These are phyloP conservation scores for Colletotrichum nymphaeae DNA, from an alignment of 2,329 filamentous ascomycete genomes.

Conservation along the genomic window DNA sequence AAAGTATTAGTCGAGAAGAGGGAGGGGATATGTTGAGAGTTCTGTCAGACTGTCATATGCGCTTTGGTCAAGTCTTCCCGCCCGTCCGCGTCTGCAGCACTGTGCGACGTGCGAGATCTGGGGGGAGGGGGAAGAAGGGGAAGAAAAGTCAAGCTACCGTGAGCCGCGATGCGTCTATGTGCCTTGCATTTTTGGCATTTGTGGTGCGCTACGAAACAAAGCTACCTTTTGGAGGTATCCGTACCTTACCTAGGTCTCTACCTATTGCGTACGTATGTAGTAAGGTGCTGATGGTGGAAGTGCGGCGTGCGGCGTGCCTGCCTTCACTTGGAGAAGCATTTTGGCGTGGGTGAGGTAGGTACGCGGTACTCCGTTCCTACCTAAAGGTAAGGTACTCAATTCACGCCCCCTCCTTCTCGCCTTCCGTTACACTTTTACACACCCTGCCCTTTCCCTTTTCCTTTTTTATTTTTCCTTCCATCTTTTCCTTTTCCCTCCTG, in stretches of 20 bases:
- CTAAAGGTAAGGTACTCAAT: background rate
- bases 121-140: too few relatives aligned
- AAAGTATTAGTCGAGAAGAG: background rate
- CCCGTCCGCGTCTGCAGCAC: background rate
- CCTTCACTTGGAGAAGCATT: conserved; percentile 17
- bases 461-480: background rate
- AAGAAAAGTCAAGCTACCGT: background rate
- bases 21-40: background rate
- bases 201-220: conserved; percentile 7
- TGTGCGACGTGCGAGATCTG: conserved; percentile 1
- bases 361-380: too few relatives aligned
- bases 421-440: background rate
- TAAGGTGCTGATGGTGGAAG: too few relatives aligned
- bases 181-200: conserved; percentile 27
- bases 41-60: conserved; percentile 1
- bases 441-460: conserved; percentile 1
- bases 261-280: too few relatives aligned
- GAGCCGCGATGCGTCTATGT: conserved; percentile 15
- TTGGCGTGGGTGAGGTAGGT: conserved; percentile 13
- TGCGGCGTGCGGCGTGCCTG: too few relatives aligned
- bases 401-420: conserved; percentile 10
- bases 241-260: background rate
- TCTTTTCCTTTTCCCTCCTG: background rate
- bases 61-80: background rate
- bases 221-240: background rate